Base-by-base conservation (phyloP, 164 flowering plant species). In the Malania oleifera region DNA sequence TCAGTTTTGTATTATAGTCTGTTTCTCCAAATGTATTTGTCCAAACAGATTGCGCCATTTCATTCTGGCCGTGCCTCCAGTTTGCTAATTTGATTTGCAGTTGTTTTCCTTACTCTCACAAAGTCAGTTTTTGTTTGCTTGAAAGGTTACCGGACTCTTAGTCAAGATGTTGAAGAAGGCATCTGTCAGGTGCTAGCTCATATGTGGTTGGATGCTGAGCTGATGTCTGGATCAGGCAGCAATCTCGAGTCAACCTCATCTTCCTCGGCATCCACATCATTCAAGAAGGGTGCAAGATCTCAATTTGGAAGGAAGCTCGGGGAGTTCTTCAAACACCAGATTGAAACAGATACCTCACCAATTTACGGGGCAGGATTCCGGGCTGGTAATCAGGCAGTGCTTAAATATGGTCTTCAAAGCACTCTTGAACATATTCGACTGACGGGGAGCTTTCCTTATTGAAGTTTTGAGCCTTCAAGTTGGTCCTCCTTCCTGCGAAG, bases 141-240 rank as follows among this genome's bases (percentile, higher is more conserved):
- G 41, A 34, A 66, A 93, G 98, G 98, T 60, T 90, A 58, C 57
- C 86, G 82, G 15, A 73, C 73, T 47, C 87, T 84, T 22, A 76
- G 83, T 48, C 97, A 76, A 47, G 88, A 84, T 43, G 91, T 93
- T 26, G 98, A 93, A 75, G 98, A 93, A 75, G 97, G 98, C 8
- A 89, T 93, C 54, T 93, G 97, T 61, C 98, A 93, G 61, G 98
- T 93, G 25, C 62, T 93, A 47, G 95, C 98, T 20, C 86, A 91
- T 69, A 83, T 86, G 96, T 93, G 98, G 98, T 65, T 92, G 41
- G 83, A 78, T 13, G 57, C 89, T 0, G 79, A 90, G 83, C 77
- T 83, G 29, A 46, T 58, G 27, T 70, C 87, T 37, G 74, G 75
- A 31, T 63, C 82, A 5, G 78, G 79, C 41, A 78, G 68, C 66